A percentile compares a stretch with the other conserved stretches of the same genome.
Conservation (phyloP, 192 early-diverging fungal species). For the Paraglomus brasilianum region DNA sequence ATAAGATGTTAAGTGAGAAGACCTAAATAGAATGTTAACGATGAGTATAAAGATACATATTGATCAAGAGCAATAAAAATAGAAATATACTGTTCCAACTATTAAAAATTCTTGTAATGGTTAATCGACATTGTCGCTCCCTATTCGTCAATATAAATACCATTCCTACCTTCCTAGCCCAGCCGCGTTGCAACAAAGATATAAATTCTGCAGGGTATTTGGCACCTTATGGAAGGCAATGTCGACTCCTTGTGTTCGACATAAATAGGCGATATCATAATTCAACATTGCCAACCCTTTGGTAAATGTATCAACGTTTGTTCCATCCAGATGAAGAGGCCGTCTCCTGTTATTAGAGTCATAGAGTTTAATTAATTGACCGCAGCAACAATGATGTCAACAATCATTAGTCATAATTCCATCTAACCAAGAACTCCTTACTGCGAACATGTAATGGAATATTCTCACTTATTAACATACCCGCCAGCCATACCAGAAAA, state of each 20-base stretch:
- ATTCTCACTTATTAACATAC: constrained; percentile 27
- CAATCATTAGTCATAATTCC: constrained; percentile 32
- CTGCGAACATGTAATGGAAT: constrained; percentile 14
- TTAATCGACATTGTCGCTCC: too few relatives aligned
- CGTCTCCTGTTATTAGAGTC: constrained; percentile 35
- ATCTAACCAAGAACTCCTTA: constrained; percentile 9
- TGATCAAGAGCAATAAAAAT: neutral
- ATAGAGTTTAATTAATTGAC: constrained; percentile 2
- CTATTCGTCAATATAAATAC: neutral
- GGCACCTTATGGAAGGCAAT: constrained; percentile 45
- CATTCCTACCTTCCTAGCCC: constrained; percentile 48
- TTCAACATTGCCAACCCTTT: constrained; percentile 53
- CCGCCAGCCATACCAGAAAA: constrained; percentile 5
- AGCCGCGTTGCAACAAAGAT: constrained; percentile 44
- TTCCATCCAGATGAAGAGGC: constrained; percentile 45
- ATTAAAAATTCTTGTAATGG: too few relatives aligned
- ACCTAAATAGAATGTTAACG: neutral
- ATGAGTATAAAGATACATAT: neutral
- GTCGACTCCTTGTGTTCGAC: constrained; percentile 55
- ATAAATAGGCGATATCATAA: constrained; percentile 59
- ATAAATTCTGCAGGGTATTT: constrained; percentile 51
- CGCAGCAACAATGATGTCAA: constrained; percentile 26
- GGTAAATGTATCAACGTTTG: constrained; percentile 42
- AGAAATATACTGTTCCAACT: neutral
- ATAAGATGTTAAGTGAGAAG: constrained; percentile 14